Evolutionary conservation across 805 yeast species (phyloP), one percentile per base, ranked within the genome.

Genomic region (Brettanomyces sp.): DNA sequence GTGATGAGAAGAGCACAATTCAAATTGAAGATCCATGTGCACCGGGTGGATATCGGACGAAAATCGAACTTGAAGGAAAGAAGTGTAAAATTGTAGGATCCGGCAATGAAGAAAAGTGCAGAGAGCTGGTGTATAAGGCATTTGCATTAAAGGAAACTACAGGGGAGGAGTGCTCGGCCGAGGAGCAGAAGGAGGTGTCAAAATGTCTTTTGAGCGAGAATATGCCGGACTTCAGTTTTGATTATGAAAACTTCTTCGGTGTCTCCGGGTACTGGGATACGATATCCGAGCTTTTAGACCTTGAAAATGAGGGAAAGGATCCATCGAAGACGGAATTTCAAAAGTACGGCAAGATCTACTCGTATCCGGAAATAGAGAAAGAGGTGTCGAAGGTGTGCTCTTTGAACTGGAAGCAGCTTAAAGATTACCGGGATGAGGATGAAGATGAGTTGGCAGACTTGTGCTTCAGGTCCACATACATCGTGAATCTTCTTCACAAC

Each of bases 221-320:
- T 21, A 66, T 76, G 28, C 86, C 85, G 0, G 64, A 74, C 6
- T 74, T 80, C 60, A 79, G 75, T 51, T 77, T 80, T 54, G 74
- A 74, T 42, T 63, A 73, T 33, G 73, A 76, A 50, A 74, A 72
- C 47, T 80, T 81, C 47, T 65, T 77, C 37, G 87, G 85, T 0
- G 82, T 81, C 7, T 77, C 83, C 49, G 85, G 84, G 4, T 79
- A 79, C 56, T 79, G 83, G 80, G 80, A 80, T 53, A 74, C 80
- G 4, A 65, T 80, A 36, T 69, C 72, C n/a, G 66, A 69, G 42
- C 61, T 78, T 36, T 55, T 76, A 35, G 60, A 66, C 9, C 63
- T 66, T 14, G 54, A 56, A 9, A 43, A 46, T 14, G 56, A 63
- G 36, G 24, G 24, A 13, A 5, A 47, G 18, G 36, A 23, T 24